Percentiles rank a stretch among this genome's conserved stretches.
phyloP scores from a whole-genome alignment of 1,284 basidiomycete species.

The Sphaerobolus stellatus region DNA sequence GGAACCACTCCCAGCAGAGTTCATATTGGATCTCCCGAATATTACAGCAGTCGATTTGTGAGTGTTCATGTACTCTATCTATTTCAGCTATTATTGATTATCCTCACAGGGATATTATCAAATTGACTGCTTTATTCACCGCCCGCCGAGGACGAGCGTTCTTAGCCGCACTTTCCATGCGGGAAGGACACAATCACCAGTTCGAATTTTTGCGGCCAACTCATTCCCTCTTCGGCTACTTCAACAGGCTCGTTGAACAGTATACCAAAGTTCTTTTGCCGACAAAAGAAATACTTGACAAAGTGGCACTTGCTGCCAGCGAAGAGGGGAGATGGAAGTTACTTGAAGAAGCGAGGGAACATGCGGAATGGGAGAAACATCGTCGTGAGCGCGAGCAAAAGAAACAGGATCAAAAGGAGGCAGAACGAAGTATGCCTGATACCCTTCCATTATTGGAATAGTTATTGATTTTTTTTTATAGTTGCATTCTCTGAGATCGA shows the following conservation, averaged over 20 bases:
- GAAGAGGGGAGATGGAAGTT: conserved; percentile 67
- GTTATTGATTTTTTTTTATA: conserved; percentile 31
- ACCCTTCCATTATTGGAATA: background rate
- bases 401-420: conserved; percentile 86
- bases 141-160: conserved; percentile 90
- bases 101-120: conserved; percentile 75
- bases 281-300: conserved; percentile 69
- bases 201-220: conserved; percentile 97
- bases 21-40: conserved; percentile 86
- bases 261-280: conserved; percentile 92
- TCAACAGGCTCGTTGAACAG: conserved; percentile 96
- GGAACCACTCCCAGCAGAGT: conserved; percentile 84
- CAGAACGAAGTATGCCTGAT: conserved; percentile 70
- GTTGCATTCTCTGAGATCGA: conserved; percentile 96
- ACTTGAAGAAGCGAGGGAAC: conserved; percentile 72
- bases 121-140: conserved; percentile 93
- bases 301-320: conserved; percentile 62
- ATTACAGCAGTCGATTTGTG: conserved; percentile 90
- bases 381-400: conserved; percentile 85
- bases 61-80: conserved; percentile 34
- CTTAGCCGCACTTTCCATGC: conserved; percentile 79
- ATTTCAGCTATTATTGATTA: conserved; percentile 20
- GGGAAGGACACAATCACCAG: conserved; percentile 94
- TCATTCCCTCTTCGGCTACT: conserved; percentile 95
- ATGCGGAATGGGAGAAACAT: conserved; percentile 88